Percentiles rank a stretch among this genome's conserved stretches.
These are phyloP conservation scores for Fusarium virguliforme DNA, from an alignment of 2,329 filamentous ascomycete genomes.

Conservation along the genomic window DNA sequence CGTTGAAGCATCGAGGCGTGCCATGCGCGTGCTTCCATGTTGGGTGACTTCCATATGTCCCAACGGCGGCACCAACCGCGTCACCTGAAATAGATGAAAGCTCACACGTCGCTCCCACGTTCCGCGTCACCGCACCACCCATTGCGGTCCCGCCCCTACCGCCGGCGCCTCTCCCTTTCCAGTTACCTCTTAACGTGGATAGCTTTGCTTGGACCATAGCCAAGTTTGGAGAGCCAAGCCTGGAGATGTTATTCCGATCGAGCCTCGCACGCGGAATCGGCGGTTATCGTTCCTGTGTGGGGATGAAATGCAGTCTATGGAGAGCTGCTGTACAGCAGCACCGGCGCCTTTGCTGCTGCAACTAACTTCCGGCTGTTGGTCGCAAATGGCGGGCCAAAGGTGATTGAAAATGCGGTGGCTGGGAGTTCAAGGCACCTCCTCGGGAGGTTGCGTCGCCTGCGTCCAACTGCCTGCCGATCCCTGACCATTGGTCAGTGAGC, in stretches of 20 bases:
- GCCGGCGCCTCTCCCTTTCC: constrained; percentile 41
- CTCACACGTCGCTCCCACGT: constrained; percentile 27
- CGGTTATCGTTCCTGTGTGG: constrained; percentile 21
- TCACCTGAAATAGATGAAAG: constrained; percentile 33
- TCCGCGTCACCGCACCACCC: constrained; percentile 24
- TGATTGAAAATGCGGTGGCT: constrained; percentile 25
- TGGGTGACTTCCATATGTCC: background rate
- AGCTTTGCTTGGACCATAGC: constrained; percentile 28
- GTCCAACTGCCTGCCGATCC: constrained; percentile 9
- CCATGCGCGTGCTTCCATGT: background rate
- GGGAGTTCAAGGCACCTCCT: constrained; percentile 7
- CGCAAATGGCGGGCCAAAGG: background rate
- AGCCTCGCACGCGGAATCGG: constrained; percentile 30
- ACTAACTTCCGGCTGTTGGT: background rate
- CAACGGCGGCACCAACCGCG: constrained; percentile 23
- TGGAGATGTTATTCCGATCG: constrained; percentile 34
- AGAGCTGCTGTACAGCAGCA: too few relatives aligned
- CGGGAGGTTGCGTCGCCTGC: background rate
- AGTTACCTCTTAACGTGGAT: constrained; percentile 29
- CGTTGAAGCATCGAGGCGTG: too few relatives aligned
- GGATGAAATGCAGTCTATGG: constrained; percentile 1
- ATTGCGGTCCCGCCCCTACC: constrained; percentile 23
- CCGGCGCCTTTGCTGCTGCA: background rate
- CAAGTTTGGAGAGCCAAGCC: constrained; percentile 25
- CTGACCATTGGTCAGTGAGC: constrained; percentile 7